Evolutionary conservation across 140 eudicot genomes (phyloP), one percentile per base, ranked within the genome.

Genomic region (Senecio squalidus): DNA sequence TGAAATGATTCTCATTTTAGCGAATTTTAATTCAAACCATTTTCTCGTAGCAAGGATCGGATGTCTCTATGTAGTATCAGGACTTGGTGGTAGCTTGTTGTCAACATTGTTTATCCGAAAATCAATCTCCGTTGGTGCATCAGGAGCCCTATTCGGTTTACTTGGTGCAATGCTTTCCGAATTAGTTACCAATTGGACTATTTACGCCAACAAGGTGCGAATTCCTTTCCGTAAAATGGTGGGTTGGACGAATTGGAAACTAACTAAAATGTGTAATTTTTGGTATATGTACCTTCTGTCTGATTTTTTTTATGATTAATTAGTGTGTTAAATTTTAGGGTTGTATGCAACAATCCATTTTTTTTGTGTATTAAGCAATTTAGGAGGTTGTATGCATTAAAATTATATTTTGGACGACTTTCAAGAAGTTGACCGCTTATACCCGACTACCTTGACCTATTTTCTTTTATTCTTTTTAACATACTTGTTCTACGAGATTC

Each of bases 81-180:
- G 94, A 9, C 27, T 90, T 4, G 97, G 95, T 24, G 97, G 94
- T 31, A 86, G 93, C 60, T 31, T 90, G 59, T 18, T 78, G 27
- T 90, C 97, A 1, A 40, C 85, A 2, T 46, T 90, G 67, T 90
- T 86, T 22, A 58, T 83, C 15, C 71, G 80, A 6, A 70, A 64
- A 28, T 68, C 71, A 1, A 78, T 91, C 40, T 86, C 96, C 0
- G 95, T 91, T 61, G 96, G 98, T 62, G 95, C 98, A 40, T 91
- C 96, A 0, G 98, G 98, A 59, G 96, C 98, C 1, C 62, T 91
- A 54, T 91, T 91, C 41, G 98, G 94, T 28, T 62, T 91, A 46
- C 85, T 91, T 10, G 98, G 98, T 31, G 94, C 80, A 39, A 91
- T 91, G 96, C 86, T 86, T 26, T 91, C 98, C 1, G 96, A 91